Evolutionary conservation across 768 basidiomycete genomes (phyloP), one percentile per base, ranked within the genome.

Genomic region (Leucosporidium yakuticum): DNA sequence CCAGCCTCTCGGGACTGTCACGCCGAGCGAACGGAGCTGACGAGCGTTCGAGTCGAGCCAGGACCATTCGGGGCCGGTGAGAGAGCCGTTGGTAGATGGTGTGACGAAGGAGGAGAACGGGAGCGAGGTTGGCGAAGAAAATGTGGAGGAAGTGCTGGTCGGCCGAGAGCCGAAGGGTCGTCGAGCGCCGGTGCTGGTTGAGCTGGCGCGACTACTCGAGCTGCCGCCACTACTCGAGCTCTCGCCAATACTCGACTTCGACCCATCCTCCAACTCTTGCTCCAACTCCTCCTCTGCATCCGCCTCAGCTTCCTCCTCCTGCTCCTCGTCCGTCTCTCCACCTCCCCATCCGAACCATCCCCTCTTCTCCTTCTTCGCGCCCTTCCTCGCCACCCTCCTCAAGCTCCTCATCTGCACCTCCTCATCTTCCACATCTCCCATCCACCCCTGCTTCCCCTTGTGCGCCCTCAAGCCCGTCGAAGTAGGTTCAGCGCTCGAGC

Each of bases 1-100:
- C 66, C 65, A 68, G 2, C 66, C 69, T 1, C 36, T 44, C 2
- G 72, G 72, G 1, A 70, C 63, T 19, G 61, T 61, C 34, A 75
- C 23, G 25, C 65, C 67, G 25, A 72, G 65, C 27, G 17, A 1
- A 11, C 21, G 3, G 1, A 44, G 61, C n/a, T 69, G 39, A 6
- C 25, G 17, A 5, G 12, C n/a, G 59, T 21, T 25, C n/a, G 29
- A 25, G 23, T 60, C 59, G 44, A 60, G 59, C 59, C 59, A 60
- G 14, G 44, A 39, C 59, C 59, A 60, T 25, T 44, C 59, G n/a
- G 15, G 3, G 59, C 59, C 59, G 44, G 47, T 25, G 59, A 60
- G 44, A 25, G 44, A n/a, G 8, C 59, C 59, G 23, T 29, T 3
- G 29, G 48, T 23, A 4, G 48, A 32, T n/a, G 27, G 17, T 29